Evolutionary conservation across 75 land plant species (phyloP).

Genomic region (Isoetes taiwanensis): DNA sequence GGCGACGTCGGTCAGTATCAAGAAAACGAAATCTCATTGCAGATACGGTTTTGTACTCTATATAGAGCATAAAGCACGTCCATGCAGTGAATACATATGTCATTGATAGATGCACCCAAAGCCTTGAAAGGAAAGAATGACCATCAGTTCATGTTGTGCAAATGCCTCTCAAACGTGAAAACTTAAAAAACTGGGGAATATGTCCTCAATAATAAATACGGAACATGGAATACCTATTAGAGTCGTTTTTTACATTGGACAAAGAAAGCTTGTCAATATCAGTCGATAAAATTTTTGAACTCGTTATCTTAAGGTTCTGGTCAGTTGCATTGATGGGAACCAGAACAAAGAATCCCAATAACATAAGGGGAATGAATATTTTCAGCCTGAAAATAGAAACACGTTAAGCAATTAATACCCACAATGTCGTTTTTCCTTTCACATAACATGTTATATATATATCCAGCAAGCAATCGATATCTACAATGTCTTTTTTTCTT

Average conservation of each 20-base stretch:
- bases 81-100: constrained; percentile 67
- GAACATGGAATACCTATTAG: constrained; percentile 41
- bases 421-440: too few relatives aligned
- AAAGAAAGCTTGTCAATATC: constrained; percentile 45
- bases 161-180: too few relatives aligned
- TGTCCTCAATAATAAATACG: too few relatives aligned
- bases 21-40: constrained; percentile 62
- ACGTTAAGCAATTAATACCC: too few relatives aligned
- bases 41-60: constrained; percentile 55
- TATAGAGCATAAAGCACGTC: constrained; percentile 64
- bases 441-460: too few relatives aligned
- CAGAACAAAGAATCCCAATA: constrained; percentile 34
- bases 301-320: constrained; percentile 9
- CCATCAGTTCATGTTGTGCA: too few relatives aligned
- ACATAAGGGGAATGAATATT: constrained; percentile 49
- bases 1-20: constrained; percentile 53
- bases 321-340: constrained; percentile 54
- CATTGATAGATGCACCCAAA: constrained; percentile 67
- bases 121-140: constrained; percentile 24
- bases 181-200: too few relatives aligned
- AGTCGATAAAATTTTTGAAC: constrained; percentile 10
- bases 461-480: too few relatives aligned
- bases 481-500: too few relatives aligned
- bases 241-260: constrained; percentile 34
- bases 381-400: constrained; percentile 49